Evolutionary conservation across 2,329 filamentous ascomycete genomes (phyloP), one percentile per base, ranked within the genome.

Genomic region (Cyanodermella asteris): DNA sequence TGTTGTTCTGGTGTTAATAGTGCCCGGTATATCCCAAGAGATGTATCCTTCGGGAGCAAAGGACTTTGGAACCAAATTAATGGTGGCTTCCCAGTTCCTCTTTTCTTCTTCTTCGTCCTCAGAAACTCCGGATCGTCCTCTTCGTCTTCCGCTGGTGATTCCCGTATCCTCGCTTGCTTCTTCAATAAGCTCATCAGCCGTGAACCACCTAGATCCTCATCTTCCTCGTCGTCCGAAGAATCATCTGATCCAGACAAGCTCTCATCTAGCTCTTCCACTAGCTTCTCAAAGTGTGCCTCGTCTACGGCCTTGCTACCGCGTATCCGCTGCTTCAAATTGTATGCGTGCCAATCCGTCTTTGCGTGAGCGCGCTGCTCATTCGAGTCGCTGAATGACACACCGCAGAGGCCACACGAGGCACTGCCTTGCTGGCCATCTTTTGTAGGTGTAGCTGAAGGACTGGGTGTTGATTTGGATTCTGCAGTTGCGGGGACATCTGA

Each of bases 291-390:
- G 17, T 91, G 81, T 6, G 43, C 46, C 42, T 97, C 87, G 2
- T 67, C 65, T 2, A 93, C 72, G 0, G 76, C 50, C 7, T 60
- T 61, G 29, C 61, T 59, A 0, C 77, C 77, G 23, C 78, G 69
- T 28, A 91, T 53, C 53, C 78, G 91, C 44, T 84, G 76, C 50
- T 91, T 94, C 32, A 94, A 52, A 44, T 97, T 97, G 52, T 93
- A 97, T 35, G 73, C 65, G 46, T 97, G 87, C 24, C 90, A 59
- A 41, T 97, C 87, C 7, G 84, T 91, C 39, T 77, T 75, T 29
- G 78, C 69, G 49, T 97, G 87, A 30, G 67, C 63, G 32, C 78
- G 66, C 44, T 94, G 84, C 32, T 94, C 84, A 31, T 69, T 59
- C 6, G 91, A 60, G 7, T 61, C 72, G 16, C 59, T 42, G 39